Evolutionary conservation across 257 asterid species (phyloP), one percentile per base, ranked within the genome.

Genomic region (Fraxinus pennsylvanica): DNA sequence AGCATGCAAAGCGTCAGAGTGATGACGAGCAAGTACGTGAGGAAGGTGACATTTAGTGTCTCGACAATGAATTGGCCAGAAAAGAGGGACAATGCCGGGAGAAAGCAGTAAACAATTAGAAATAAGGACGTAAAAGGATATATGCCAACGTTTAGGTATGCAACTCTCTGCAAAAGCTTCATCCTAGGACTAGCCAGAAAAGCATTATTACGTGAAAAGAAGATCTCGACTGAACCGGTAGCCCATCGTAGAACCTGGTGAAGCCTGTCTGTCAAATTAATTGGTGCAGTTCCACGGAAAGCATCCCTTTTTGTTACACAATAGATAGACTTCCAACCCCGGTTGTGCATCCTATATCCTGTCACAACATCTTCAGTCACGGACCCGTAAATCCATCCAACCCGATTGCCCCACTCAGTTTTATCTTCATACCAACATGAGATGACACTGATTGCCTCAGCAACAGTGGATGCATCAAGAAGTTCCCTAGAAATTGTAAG

Each of bases 221-320:
- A 93, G 70, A 93, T 93, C 85, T 93, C 97, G 4, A 91, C 97
- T 0, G 97, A 93, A 0, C 98, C 97, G 0, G 98, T 93, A 32
- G 98, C 98, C 98, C 98, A 93, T 3, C 97, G 90, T 4, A 93
- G 96, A 54, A 93, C 97, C 77, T 93, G 97, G 77, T 93, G 97
- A 69, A 93, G 97, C 86, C 97, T 80, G 71, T 93, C 97, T 0
- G 96, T 93, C 69, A 93, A 85, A 83, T 93, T 93, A 74, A 93
- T 93, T 0, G 97, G 97, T 47, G 97, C 97, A 12, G 96, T 90
- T 14, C 97, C 97, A 1, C 97, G 97, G 43, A 93, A 93, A 52
- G 97, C 97, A 19, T 93, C 97, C 63, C 97, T 70, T 32, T 91
- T 93, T 2, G 97, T 93, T 5, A 93, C 97, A 74, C 97, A 93